Evolutionary conservation across 768 basidiomycete genomes (phyloP), one percentile per base, ranked within the genome.

Genomic region (Tephrocybe sp.): DNA sequence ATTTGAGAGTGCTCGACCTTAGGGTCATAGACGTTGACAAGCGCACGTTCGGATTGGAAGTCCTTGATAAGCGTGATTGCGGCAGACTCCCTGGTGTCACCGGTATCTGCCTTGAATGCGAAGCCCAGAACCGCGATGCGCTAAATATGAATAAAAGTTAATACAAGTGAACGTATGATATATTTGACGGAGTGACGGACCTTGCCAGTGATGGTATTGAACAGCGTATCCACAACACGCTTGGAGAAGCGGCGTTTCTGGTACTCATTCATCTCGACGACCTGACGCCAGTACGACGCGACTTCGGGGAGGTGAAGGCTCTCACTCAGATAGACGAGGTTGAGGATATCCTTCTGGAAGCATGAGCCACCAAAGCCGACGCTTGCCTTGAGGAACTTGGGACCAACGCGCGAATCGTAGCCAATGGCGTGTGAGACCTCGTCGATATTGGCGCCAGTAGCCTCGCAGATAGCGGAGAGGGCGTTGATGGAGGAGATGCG

Each of bases 261-360:
- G 71, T 98, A 91, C 71, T 98, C 95, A 72, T 99, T 98, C 89
- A 98, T 90, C 64, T 91, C 86, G 20, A 98, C 95, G 32, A 99
- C 95, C 67, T 95, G 89, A 46, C 82, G 81, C 97, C 97, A 99
- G 78, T 99, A 99, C 14, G 86, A 88, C 26, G 96, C 97, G 22
- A 99, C 95, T 69, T 98, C 93, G 34, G 95, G 94, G 48, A 99
- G 79, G 71, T 98, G 93, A 49, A 92, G 72, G 56, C 89, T 92
- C 73, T 98, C 95, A 65, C 85, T 88, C 39, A 99, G 84, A 75
- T 99, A 99, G 39, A 98, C 97, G 55, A 99, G 78, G 76, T 99
- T 99, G 64, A 99, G 84, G 70, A 98, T 98, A 65, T 99, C 96
- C 71, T 99, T 98, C 74, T 98, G 96, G 90, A 99, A 99, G 75